Base-by-base conservation (phyloP, 352 stramenopile species). In the Phytophthora citricola region DNA sequence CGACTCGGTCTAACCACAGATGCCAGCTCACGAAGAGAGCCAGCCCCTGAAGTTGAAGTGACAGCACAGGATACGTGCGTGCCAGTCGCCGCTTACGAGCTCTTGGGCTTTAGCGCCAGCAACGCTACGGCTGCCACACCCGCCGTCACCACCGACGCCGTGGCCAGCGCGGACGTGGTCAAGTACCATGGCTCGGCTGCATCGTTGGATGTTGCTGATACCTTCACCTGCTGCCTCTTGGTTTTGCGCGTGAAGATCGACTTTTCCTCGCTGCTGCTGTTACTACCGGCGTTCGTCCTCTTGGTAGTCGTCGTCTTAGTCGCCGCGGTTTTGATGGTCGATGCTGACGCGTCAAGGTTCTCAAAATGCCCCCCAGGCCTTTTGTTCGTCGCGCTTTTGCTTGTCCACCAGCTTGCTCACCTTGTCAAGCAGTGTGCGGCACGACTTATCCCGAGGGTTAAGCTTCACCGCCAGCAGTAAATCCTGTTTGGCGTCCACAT, bases 391-490 rank as follows among this genome's bases (percentile, higher is more conserved):
- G 47, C 66, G 76, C 67, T 92, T 93, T 51, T 93, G 83, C 63
- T 93, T 81, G 48, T 79, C 80, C 49, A 93, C 72, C 17, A 87
- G 60, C 73, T 90, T 88, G 38, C 67, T 80, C 54, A 95, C 84
- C 22, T 77, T 74, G 15, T 95, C 84, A 32, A 95, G 71, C 60
- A 95, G 65, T 44, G 69, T 74, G 40, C 88, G 88, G 58, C 85
- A 94, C 29, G 85, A 85, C 66, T 92, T 94, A 68, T 95, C 88
- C 50, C 89, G 82, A 48, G 88, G 85, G 57, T 86, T 93, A 39
- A 95, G 69, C 58, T 89, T 89, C 40, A 91, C 85, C 0, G 88
- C 86, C 51, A 93, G 57, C 58, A 93, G 61, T 31, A 95, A 69
- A 72, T 95, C 88, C 41, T 91, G 81, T 57, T 87, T 88, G 14